Base-by-base conservation (phyloP, 2,329 filamentous ascomycete species). In the Lecanicillium sp. region DNA sequence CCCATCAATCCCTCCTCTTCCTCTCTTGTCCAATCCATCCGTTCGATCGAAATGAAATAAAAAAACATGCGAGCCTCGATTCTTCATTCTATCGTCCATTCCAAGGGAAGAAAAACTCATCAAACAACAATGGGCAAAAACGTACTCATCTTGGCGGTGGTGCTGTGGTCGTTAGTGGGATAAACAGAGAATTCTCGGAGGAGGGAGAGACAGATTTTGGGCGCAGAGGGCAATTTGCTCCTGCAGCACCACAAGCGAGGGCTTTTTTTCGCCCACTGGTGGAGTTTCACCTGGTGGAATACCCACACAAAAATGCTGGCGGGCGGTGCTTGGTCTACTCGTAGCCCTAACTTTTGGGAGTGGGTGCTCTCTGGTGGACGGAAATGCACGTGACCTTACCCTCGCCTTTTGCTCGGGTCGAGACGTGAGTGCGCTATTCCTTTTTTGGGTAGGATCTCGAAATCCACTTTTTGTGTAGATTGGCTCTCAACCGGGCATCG, bases 121-220 rank as follows among this genome's bases (percentile, higher is more conserved):
- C 22, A 25, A 25, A 11, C n/a, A 25, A 32, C 15, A 33, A 36
- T 35, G 30, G 44, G 43, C 41, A 42, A 33, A 17, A 42, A 73
- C 70, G 56, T 73, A 74, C 70, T 74, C 70, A 74, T 74, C 65
- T 72, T 74, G 68, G 60, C 68, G 65, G 65, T 67, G 54, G 55
- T 62, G 52, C 52, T 58, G 37, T 59, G 51, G 56, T 48, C 55
- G 56, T 57, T 45, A 38, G 59, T 59, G 53, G 57, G 57, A 57
- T 57, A 54, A 53, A 54, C 50, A 47, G 54, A 51, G 51, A 54
- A 55, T 60, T 57, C 52, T 54, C 54, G 51, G 16, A 25, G 18
- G 22, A 11, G 14, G 13, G 18, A 15, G 28, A 42, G 35, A 27
- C 33, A 35, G 33, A 32, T 29, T 36, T 41, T 41, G 38, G 29